phyloP scores from a whole-genome alignment of 345 rosid species.

The Hibiscus tridactylites region DNA sequence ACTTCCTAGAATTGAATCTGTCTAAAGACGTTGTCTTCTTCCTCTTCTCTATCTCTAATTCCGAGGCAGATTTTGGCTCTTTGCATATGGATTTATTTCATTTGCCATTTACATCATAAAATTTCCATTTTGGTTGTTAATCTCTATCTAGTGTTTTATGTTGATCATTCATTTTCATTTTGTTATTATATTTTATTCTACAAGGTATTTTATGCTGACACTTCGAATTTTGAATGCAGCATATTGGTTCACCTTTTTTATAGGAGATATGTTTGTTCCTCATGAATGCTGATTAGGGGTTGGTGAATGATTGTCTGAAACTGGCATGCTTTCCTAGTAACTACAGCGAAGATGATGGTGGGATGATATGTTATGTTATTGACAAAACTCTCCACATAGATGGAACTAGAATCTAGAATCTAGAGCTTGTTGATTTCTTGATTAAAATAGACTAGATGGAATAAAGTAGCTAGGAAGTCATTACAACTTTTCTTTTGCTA shows the following conservation, averaged over 20 bases:
- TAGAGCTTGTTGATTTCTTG: constrained; percentile 6
- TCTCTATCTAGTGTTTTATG: neutral
- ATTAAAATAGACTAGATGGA: constrained; percentile 20
- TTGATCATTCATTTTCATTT: neutral
- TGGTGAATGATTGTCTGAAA: no score
- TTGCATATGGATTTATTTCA: neutral
- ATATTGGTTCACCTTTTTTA: constrained; percentile 9
- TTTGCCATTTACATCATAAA: no score
- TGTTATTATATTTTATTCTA: neutral
- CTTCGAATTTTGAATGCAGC: constrained; percentile 15
- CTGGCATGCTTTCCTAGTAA: neutral
- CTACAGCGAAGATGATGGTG: constrained; percentile 23
- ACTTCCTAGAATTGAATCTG: constrained; percentile 3
- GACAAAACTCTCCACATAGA: neutral
- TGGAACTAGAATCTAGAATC: constrained; percentile 3
- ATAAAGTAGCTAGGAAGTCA: constrained; percentile 9
- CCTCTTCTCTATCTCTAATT: neutral
- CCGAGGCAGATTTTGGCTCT: neutral
- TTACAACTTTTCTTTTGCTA: constrained; percentile 3
- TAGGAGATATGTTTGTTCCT: neutral
- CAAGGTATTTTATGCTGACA: constrained; percentile 14
- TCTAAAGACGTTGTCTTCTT: neutral
- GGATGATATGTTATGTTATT: constrained; percentile 8
- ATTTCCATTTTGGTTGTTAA: neutral
- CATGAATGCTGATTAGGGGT: constrained; percentile 15